Evolutionary conservation across 2,329 filamentous ascomycete genomes (phyloP), one percentile per base, ranked within the genome.

Genomic region (Pseudogymnoascus sp.): DNA sequence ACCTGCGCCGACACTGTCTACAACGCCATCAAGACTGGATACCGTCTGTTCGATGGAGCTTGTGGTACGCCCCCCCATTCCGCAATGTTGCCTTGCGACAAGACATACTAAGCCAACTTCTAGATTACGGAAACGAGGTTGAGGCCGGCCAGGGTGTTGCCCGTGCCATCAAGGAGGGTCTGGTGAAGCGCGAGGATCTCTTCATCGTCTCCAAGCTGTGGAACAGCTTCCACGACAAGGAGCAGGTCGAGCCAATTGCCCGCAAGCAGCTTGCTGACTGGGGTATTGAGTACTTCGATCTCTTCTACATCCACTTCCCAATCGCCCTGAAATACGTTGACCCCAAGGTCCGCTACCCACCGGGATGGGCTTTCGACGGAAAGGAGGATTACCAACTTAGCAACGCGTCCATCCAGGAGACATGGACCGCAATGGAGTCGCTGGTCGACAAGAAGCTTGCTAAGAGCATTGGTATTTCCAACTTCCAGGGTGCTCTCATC

Each of bases 201-300:
- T 96, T 96, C 84, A 87, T 96, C 73, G 89, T 93, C 68, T 91
- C 88, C 77, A 96, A 96, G 82, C 88, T 96, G 64, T 96, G 92
- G 91, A 92, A 93, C 80, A 88, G 87, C 68, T 96, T 92, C 84
- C 91, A 96, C 81, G 88, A 93, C 72, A 82, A 82, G 70, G 87
- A 93, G 69, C 83, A 83, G 70, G 90, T 93, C 66, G 85, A 88
- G 77, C 86, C 87, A 64, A 91, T 95, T 73, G 83, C 81, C 76
- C 85, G 85, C 76, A 88, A 87, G 73, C 89, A 93, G 78, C 86
- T 93, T 66, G 83, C 85, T 68, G 89, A 93, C 80, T 93, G 90
- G 86, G 87, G 88, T 67, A 75, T 96, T 65, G 91, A 93, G 72
- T 96, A 96, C 82, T 93, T 96, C 76, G 91, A 96, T 76, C 85